phyloP scores from a whole-genome alignment of 148 eudicot genomes.

The Limonium bicolor region DNA sequence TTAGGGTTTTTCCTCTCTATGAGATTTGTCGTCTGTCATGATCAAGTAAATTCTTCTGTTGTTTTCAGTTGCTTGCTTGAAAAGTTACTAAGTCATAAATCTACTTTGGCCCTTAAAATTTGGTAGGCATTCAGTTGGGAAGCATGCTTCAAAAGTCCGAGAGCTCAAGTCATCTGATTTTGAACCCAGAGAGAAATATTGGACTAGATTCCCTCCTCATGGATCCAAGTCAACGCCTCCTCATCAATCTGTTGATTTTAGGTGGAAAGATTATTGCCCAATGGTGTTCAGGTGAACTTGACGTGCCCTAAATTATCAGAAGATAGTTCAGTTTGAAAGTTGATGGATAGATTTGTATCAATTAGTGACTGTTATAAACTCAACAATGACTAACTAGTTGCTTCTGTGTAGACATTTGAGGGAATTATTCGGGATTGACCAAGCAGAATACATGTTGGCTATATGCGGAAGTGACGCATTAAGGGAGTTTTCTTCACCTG shows the following conservation, averaged over 20 bases:
- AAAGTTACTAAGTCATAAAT: no score
- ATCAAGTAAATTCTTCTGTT: no score
- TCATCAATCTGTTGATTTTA: slow-evolving; percentile 92
- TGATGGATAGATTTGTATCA: not conserved
- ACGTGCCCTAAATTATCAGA: not conserved
- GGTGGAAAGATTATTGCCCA: slow-evolving; percentile 96
- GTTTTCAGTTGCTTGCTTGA: no score
- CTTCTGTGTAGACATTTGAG: slow-evolving; percentile 53
- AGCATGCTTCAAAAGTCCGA: slow-evolving; percentile 41
- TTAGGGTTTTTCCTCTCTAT: no score
- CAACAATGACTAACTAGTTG: no score
- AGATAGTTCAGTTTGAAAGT: not conserved
- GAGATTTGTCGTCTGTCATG: no score
- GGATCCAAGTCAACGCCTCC: slow-evolving; percentile 93
- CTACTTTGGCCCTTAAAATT: slow-evolving; percentile 5
- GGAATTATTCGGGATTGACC: slow-evolving; percentile 94
- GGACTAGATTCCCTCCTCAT: slow-evolving; percentile 90
- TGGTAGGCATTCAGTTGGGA: slow-evolving; percentile 53
- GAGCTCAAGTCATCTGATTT: slow-evolving; percentile 57
- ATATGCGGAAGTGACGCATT: slow-evolving; percentile 96
- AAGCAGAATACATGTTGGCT: slow-evolving; percentile 98
- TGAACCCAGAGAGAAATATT: slow-evolving; percentile 88
- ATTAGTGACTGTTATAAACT: not conserved
- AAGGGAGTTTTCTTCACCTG: slow-evolving; percentile 94
- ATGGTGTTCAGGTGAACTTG: slow-evolving; percentile 87